These are phyloP conservation scores for Cutaneotrichosporon mucoides DNA, from an alignment of 1,284 basidiomycete genomes.

Conservation along the genomic window DNA sequence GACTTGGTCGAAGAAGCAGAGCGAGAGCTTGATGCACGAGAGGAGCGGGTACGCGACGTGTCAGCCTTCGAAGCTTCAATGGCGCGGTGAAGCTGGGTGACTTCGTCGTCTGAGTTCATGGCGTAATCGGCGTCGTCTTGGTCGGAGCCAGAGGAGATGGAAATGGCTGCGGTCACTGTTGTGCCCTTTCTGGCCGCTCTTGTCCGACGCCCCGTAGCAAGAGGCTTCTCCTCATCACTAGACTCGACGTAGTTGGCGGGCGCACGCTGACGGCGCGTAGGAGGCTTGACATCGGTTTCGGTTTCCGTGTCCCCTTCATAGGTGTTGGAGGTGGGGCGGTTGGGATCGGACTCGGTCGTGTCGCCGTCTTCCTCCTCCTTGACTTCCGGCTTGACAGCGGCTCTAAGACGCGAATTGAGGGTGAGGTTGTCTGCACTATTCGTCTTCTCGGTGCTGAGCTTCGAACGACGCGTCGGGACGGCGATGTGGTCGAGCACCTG, in stretches of 20 bases:
- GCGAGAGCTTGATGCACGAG: neutral
- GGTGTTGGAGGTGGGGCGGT: neutral
- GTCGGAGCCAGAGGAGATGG: neutral
- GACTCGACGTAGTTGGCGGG: neutral
- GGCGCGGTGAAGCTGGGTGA: constrained; percentile 21
- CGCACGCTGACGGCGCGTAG: neutral
- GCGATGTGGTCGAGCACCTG: constrained; percentile 28
- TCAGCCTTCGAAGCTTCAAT: constrained; percentile 14
- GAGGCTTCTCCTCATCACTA: constrained; percentile 9
- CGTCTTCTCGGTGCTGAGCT: constrained; percentile 37
- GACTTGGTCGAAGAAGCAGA: neutral
- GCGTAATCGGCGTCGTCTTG: constrained; percentile 20
- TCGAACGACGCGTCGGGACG: constrained; percentile 27
- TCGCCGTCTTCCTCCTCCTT: neutral
- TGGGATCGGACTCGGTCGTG: neutral
- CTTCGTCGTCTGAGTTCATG: constrained; percentile 32
- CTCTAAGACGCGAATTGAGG: constrained; percentile 19
- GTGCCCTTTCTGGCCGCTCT: neutral
- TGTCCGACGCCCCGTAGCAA: neutral
- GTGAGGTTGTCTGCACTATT: constrained; percentile 39
- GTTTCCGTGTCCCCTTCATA: neutral
- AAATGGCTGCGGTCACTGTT: neutral
- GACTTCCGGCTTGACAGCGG: constrained; percentile 6
- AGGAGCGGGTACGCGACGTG: neutral
- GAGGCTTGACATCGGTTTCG: neutral